phyloP scores from a whole-genome alignment of 2,329 filamentous ascomycete genomes.

The Fusarium stilboides region DNA sequence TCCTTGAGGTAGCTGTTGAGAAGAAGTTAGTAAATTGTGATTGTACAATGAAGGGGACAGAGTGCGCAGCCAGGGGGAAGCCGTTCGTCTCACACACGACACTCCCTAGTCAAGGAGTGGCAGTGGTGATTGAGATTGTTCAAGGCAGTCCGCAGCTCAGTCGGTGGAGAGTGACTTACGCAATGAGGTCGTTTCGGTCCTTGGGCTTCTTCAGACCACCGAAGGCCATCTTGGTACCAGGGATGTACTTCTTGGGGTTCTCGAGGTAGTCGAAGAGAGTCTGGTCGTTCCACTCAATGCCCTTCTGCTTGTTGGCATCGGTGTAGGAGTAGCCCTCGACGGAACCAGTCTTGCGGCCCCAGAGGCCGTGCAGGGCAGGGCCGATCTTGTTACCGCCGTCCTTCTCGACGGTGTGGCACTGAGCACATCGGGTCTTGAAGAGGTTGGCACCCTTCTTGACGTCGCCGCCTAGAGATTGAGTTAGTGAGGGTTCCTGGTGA shows the following conservation, averaged over 20 bases:
- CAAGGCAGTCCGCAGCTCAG: not conserved
- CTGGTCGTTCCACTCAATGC: constrained; percentile 87
- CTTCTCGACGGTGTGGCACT: constrained; percentile 97
- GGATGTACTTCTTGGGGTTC: constrained; percentile 99
- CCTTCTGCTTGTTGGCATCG: constrained; percentile 99
- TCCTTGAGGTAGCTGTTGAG: constrained; percentile 75
- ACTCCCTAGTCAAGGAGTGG: not conserved
- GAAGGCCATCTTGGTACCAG: constrained; percentile 99
- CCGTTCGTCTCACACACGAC: not conserved
- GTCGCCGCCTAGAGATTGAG: constrained; percentile 81
- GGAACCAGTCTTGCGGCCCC: constrained; percentile 93
- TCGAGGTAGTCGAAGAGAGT: constrained; percentile 98
- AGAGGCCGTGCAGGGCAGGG: constrained; percentile 96
- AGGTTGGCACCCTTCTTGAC: constrained; percentile 96
- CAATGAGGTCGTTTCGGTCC: constrained; percentile 99
- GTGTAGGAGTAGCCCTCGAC: constrained; percentile 97
- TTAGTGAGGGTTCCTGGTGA: constrained; percentile 49
- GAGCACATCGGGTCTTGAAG: constrained; percentile 98
- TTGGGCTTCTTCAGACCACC: constrained; percentile 99
- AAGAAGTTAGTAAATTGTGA: constrained; percentile 43
- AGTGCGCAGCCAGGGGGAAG: not conserved
- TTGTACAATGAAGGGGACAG: not conserved
- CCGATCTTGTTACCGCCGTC: constrained; percentile 98
- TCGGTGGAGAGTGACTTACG: constrained; percentile 70
- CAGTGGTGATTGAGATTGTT: not conserved